Conservation (phyloP, 108 stramenopile genomes). For the Fragilaria crotonensis region DNA sequence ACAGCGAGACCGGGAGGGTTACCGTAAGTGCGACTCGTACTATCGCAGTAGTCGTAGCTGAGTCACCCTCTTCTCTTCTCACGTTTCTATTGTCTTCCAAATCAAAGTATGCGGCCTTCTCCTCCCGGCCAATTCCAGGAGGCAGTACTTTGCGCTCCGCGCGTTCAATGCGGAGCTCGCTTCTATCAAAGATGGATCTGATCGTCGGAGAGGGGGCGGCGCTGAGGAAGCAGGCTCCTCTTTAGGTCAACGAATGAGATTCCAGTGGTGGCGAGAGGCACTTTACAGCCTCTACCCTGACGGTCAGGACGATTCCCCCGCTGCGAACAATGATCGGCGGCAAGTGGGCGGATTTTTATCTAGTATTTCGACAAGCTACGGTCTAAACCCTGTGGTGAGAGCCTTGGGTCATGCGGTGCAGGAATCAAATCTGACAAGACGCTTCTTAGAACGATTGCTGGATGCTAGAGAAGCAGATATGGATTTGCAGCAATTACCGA, state of each 20-base stretch:
- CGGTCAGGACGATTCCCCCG: neutral
- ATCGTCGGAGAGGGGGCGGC: conserved; percentile 8
- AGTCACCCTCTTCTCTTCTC: neutral
- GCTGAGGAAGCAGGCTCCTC: conserved; percentile 11
- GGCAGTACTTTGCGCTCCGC: conserved; percentile 62
- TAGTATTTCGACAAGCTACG: conserved; percentile 24
- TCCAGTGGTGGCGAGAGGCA: conserved; percentile 79
- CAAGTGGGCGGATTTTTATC: conserved; percentile 4
- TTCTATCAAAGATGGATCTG: conserved; percentile 52
- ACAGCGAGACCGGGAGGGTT: conserved; percentile 68
- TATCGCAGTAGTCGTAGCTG: too few species aligned
- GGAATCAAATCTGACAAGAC: conserved; percentile 44
- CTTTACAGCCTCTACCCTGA: conserved; percentile 40
- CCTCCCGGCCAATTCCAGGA: conserved; percentile 50
- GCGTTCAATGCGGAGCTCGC: conserved; percentile 82
- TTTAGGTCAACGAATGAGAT: conserved; percentile 47
- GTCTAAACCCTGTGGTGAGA: conserved; percentile 62
- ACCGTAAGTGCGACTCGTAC: conserved; percentile 38
- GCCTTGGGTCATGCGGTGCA: conserved; percentile 43
- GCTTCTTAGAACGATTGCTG: conserved; percentile 61
- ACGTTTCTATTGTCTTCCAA: conserved; percentile 1
- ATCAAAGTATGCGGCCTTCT: conserved; percentile 62
- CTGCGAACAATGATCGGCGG: neutral
- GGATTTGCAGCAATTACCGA: conserved; percentile 43
- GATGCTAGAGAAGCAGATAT: conserved; percentile 68